Percentiles rank a stretch among this genome's conserved stretches.
phyloP scores from a whole-genome alignment of 768 basidiomycete genomes.

The Amanita thiersii region DNA sequence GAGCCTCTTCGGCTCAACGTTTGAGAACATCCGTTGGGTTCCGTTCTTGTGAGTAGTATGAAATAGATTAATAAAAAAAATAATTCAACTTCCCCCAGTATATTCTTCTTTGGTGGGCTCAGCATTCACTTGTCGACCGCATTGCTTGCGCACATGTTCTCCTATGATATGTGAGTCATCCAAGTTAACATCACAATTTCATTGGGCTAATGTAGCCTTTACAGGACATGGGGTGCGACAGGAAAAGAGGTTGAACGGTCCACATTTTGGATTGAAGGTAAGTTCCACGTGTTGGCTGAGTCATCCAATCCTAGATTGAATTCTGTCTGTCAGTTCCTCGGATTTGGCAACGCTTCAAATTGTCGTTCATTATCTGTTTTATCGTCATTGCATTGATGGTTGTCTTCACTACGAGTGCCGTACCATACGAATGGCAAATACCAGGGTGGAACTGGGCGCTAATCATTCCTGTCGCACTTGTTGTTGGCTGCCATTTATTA shows the following conservation, averaged over 20 bases:
- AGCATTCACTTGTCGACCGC: constrained; percentile 65
- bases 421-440: constrained; percentile 65
- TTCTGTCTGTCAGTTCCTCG: constrained; percentile 48
- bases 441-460: constrained; percentile 60
- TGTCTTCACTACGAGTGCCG: constrained; percentile 42
- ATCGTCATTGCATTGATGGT: constrained; percentile 51
- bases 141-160: constrained; percentile 61
- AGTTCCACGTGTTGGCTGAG: constrained; percentile 6
- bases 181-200: background rate
- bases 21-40: constrained; percentile 56
- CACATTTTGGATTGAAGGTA: constrained; percentile 80
- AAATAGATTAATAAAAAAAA: background rate
- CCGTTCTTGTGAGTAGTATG: constrained; percentile 59
- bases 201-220: constrained; percentile 8
- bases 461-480: constrained; percentile 63
- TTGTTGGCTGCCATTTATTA: constrained; percentile 60
- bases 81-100: constrained; percentile 25
- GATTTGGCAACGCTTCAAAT: constrained; percentile 76
- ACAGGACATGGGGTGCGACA: constrained; percentile 48
- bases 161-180: constrained; percentile 44
- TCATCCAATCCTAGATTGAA: constrained; percentile 1
- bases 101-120: constrained; percentile 73
- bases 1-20: constrained; percentile 35
- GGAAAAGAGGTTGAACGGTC: constrained; percentile 80
- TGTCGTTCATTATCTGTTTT: constrained; percentile 59